Conservation (phyloP, 805 yeast species). For the Wickerhamomyces pijperi region DNA sequence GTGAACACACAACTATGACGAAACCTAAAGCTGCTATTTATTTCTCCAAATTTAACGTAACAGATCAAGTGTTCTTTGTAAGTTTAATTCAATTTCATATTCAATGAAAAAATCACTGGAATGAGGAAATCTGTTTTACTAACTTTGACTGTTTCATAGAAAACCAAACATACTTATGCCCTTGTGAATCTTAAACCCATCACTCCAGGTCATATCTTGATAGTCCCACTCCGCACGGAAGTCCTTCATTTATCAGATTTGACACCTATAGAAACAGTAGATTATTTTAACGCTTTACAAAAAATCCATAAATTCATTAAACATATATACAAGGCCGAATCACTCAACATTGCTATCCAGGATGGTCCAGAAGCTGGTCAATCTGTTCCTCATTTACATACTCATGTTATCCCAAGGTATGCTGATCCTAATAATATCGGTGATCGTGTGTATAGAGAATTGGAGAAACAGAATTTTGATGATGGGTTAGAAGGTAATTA, state of each 20-base stretch:
- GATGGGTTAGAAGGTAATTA: slow-evolving; percentile 11
- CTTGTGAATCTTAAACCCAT: slow-evolving; percentile 87
- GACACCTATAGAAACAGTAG: slow-evolving; percentile 58
- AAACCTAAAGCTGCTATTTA: slow-evolving; percentile 16
- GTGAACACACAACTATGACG: background rate
- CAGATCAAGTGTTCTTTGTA: slow-evolving; percentile 28
- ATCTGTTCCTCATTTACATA: slow-evolving; percentile 89
- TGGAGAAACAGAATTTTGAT: slow-evolving; percentile 39
- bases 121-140: no score
- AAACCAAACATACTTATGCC: slow-evolving; percentile 62
- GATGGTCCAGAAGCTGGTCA: slow-evolving; percentile 97
- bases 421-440: slow-evolving; percentile 39
- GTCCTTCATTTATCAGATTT: slow-evolving; percentile 62
- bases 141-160: slow-evolving; percentile 21
- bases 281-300: slow-evolving; percentile 71
- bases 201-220: slow-evolving; percentile 86
- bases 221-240: slow-evolving; percentile 62
- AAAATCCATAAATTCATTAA: slow-evolving; percentile 58
- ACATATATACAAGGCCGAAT: slow-evolving; percentile 61
- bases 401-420: slow-evolving; percentile 85
- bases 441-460: slow-evolving; percentile 59
- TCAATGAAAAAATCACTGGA: background rate
- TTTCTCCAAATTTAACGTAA: slow-evolving; percentile 45
- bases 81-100: slow-evolving; percentile 1
- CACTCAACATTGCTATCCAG: slow-evolving; percentile 85